Percentiles rank a stretch among this genome's conserved stretches.
phyloP scores from a whole-genome alignment of 1,284 basidiomycete genomes.

The Apiotrichum siamense region DNA sequence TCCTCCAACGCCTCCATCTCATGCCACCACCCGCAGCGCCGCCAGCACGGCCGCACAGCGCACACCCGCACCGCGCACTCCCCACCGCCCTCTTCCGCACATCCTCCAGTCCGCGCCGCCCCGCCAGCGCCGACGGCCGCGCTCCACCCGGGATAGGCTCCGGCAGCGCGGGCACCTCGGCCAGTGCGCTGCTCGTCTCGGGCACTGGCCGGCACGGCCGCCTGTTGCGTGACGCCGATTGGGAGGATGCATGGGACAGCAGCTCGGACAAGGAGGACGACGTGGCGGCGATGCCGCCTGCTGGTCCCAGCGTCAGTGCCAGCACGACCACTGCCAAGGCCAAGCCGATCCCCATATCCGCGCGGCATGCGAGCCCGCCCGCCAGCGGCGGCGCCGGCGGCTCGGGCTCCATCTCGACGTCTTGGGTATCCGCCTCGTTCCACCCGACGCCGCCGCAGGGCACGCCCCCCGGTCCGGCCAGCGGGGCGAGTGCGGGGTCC shows the following conservation, averaged over 20 bases:
- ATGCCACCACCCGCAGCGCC: conserved; percentile 21
- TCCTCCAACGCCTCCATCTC: neutral
- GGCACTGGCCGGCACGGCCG: no score
- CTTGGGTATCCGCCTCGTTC: conserved; percentile 32
- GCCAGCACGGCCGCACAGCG: conserved; percentile 42
- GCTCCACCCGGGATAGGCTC: neutral
- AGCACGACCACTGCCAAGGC: neutral
- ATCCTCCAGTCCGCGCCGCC: conserved; percentile 5
- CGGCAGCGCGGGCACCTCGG: no score
- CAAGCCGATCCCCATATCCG: conserved; percentile 1
- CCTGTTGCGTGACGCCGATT: conserved; percentile 55
- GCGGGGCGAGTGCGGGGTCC: neutral
- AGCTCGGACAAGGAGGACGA: conserved; percentile 57
- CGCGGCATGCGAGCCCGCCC: neutral
- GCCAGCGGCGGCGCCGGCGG: neutral
- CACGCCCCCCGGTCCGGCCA: conserved; percentile 12
- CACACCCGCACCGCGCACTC: conserved; percentile 34
- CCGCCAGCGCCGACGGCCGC: neutral
- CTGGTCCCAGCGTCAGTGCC: no score
- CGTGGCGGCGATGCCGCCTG: neutral
- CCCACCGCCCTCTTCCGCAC: conserved; percentile 18
- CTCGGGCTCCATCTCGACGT: conserved; percentile 23
- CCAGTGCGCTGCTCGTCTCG: no score
- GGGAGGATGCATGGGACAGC: conserved; percentile 85
- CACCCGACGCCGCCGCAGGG: conserved; percentile 30